phyloP scores from a whole-genome alignment of 495 filamentous ascomycete genomes.

The Talaromyces liani region DNA sequence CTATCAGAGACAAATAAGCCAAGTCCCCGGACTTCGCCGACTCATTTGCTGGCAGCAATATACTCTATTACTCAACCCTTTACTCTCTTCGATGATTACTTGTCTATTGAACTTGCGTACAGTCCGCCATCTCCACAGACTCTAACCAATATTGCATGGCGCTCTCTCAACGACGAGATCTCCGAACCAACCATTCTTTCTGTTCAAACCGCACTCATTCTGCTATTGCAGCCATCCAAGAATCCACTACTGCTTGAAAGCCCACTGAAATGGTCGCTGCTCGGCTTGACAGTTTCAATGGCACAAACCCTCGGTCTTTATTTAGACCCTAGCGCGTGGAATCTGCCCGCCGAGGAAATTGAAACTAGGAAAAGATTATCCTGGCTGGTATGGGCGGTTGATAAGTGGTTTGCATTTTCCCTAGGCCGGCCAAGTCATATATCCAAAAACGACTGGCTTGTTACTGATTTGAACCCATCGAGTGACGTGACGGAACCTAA shows the following conservation, averaged over 20 bases:
- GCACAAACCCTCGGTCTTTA: conserved; percentile 4
- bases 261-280: background rate
- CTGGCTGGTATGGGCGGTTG: background rate
- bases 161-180: conserved; percentile 1
- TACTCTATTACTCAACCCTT: conserved; percentile 1
- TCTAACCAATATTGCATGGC: background rate
- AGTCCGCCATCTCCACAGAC: background rate
- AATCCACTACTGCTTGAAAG: conserved; percentile 5
- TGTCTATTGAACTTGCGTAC: background rate
- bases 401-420: conserved; percentile 2
- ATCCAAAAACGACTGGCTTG: background rate
- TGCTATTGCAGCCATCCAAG: background rate
- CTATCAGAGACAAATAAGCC: background rate
- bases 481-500: background rate
- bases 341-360: background rate
- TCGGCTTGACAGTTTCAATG: conserved; percentile 2
- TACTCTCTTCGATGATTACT: conserved; percentile 1
- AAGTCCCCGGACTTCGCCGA: background rate
- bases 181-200: conserved; percentile 2
- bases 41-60: background rate
- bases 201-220: background rate
- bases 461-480: background rate
- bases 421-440: conserved; percentile 5
- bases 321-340: background rate
- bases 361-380: background rate